These are phyloP conservation scores for Alnus rubra DNA, from an alignment of 306 rosid species.

Conservation along the genomic window DNA sequence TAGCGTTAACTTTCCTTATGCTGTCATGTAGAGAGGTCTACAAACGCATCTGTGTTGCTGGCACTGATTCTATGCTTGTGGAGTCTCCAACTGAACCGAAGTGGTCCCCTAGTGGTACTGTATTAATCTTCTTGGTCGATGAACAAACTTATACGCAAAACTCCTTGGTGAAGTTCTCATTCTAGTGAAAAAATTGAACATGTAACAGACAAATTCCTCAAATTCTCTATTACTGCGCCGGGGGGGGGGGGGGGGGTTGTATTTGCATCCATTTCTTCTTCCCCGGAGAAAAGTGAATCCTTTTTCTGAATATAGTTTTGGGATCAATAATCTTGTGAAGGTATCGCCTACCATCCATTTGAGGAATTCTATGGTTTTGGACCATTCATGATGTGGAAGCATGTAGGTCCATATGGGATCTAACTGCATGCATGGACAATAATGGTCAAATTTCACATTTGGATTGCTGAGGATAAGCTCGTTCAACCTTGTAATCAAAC, in stretches of 20 bases:
- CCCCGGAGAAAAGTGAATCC: neutral
- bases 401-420: neutral
- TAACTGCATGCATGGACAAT: neutral
- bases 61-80: constrained; percentile 60
- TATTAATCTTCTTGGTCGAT: neutral
- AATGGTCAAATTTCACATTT: neutral
- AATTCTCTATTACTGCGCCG: neutral
- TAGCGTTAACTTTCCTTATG: constrained; percentile 19
- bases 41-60: constrained; percentile 70
- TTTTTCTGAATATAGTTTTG: neutral
- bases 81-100: constrained; percentile 96
- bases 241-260: neutral
- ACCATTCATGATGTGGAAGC: neutral
- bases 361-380: neutral
- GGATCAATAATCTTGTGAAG: neutral
- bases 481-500: neutral
- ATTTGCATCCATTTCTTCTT: neutral
- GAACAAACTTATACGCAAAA: constrained; percentile 3
- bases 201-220: constrained; percentile 7
- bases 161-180: neutral
- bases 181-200: neutral
- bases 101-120: constrained; percentile 85
- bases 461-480: neutral
- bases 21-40: constrained; percentile 59
- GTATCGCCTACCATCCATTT: neutral